Conservation (phyloP, 2,329 filamentous ascomycete species). For the Alternaria triticina region DNA sequence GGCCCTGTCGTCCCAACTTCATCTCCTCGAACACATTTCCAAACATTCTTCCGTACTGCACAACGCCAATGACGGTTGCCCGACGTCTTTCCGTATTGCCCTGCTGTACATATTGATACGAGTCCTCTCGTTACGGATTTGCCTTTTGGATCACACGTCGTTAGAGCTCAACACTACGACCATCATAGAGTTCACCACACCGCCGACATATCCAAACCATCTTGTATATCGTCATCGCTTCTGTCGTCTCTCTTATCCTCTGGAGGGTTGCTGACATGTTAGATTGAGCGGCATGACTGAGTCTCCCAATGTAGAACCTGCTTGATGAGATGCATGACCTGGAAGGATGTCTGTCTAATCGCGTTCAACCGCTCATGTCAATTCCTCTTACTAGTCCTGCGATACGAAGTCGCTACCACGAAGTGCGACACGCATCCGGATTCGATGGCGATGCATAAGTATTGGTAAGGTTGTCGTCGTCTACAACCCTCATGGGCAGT, state of each 20-base stretch:
- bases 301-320: neutral
- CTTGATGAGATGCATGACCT: neutral
- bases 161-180: neutral
- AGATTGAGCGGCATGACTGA: too few relatives aligned
- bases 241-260: neutral
- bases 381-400: neutral
- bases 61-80: neutral
- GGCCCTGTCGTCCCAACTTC: slow-evolving; percentile 27
- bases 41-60: neutral
- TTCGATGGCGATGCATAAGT: neutral
- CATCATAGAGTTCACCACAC: neutral
- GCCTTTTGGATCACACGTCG: too few relatives aligned
- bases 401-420: neutral
- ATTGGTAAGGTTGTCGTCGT: neutral
- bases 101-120: neutral
- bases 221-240: neutral
- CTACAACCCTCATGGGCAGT: neutral
- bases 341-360: neutral
- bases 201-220: neutral
- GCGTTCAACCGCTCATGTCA: neutral
- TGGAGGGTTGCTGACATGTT: neutral
- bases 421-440: neutral
- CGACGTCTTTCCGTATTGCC: neutral
- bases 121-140: neutral
- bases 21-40: slow-evolving; percentile 7